phyloP scores from a whole-genome alignment of 148 eudicot genomes.

The Vaccinium corymbosum region DNA sequence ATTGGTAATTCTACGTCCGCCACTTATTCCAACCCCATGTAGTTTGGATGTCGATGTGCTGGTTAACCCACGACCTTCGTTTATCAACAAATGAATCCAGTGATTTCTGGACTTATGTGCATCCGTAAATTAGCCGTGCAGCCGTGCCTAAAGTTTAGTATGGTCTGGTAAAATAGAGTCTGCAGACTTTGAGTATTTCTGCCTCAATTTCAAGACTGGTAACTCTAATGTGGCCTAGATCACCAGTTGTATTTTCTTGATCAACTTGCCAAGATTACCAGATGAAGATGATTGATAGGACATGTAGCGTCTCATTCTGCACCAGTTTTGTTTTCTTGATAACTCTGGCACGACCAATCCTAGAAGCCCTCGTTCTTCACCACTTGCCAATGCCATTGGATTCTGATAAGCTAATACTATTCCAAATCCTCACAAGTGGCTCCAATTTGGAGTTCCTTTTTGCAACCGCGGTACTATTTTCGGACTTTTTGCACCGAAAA shows the following conservation, averaged over 20 bases:
- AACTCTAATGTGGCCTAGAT: not conserved
- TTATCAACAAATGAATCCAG: not conserved
- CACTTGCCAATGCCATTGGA: not conserved
- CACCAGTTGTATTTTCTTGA: not conserved
- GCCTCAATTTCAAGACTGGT: not conserved
- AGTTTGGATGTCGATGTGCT: too few relatives aligned
- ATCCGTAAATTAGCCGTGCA: too few relatives aligned
- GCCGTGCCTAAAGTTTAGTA: not conserved
- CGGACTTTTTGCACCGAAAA: not conserved
- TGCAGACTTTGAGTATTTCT: not conserved
- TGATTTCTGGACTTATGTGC: not conserved
- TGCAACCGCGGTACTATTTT: not conserved
- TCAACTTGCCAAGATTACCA: not conserved
- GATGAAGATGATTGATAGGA: constrained; percentile 16
- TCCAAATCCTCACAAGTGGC: constrained; percentile 3
- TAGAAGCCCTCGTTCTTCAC: not conserved
- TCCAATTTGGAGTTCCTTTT: not conserved
- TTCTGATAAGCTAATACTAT: not conserved
- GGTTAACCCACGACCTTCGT: not conserved
- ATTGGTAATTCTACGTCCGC: too few relatives aligned
- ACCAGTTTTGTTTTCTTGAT: not conserved
- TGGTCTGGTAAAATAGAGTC: not conserved
- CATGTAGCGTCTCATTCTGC: not conserved
- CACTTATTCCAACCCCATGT: too few relatives aligned
- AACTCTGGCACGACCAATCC: too few relatives aligned